Base-by-base conservation (phyloP, 106 monocot species). In the Dendrobium officinale region DNA sequence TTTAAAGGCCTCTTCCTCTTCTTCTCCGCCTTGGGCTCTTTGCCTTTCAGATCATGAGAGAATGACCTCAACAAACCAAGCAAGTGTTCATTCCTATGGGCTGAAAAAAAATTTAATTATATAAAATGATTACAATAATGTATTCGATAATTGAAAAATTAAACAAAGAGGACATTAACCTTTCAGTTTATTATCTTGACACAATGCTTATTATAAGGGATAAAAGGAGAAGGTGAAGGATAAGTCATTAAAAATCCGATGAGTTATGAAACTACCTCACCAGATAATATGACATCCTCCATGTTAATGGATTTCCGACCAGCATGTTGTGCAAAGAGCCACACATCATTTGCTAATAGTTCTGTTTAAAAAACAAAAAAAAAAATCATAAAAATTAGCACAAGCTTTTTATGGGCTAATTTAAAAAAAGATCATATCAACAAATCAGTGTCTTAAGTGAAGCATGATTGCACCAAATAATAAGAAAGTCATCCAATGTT, bases 231-330 rank as follows among this genome's bases (percentile, higher is more conserved):
- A 16, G 13, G 4, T 56, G 4, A 66, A 10, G n/a, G 67, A 67
- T 67, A 22, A 29, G 22, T 5, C 5, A 4, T 9, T 40, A 72
- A 72, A 11, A 13, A 33, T 13, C 17, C 16, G 19, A 74, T 43
- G 1, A 74, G 20, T 44, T 44, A 1, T 42, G 20, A 44, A 6
- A n/a, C 18, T n/a, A 42, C 41, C 43, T 6, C 27, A 93, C 95
- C 91, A 75, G 93, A 88, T 75, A 96, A 72, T 78, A 93, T 93
- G 56, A 96, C 91, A 87, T 96, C 95, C 86, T 96, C 93, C 91
- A 93, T 82, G 67, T 88, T 93, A 24, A 93, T 85, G 55, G 93
- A 87, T 81, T 93, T 96, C 1, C 95, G 91, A 76, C 91, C 90
- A 83, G 95, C 95, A 85, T 96, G 93, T 59, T 87, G 91, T 27